A percentile compares a stretch with the other conserved stretches of the same genome.
Evolutionary conservation across 768 basidiomycete species (phyloP).

Genomic region (Auricularia sp.): DNA sequence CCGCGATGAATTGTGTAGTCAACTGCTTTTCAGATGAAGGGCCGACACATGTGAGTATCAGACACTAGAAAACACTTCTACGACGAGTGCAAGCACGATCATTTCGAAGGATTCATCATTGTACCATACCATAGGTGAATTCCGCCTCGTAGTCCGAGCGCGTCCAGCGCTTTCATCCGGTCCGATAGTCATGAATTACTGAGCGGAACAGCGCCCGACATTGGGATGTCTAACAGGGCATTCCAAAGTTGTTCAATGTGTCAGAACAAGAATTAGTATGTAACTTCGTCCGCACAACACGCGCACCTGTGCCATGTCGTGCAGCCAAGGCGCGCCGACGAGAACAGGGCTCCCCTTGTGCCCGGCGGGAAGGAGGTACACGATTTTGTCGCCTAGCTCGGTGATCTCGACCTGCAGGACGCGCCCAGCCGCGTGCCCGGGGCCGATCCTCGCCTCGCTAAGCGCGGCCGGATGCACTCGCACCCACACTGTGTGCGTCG

Average conservation of each 20-base stretch:
- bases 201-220: conserved; percentile 55
- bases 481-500: conserved; percentile 53
- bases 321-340: conserved; percentile 20
- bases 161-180: conserved; percentile 64
- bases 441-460: conserved; percentile 41
- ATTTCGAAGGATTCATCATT: too few species aligned
- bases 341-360: conserved; percentile 67
- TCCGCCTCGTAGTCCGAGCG: conserved; percentile 31
- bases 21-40: too few species aligned
- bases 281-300: neutral
- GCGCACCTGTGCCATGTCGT: neutral
- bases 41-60: too few species aligned
- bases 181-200: conserved; percentile 57
- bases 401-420: conserved; percentile 42
- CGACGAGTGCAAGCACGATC: too few species aligned
- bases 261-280: too few species aligned
- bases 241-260: conserved; percentile 50
- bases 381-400: conserved; percentile 61
- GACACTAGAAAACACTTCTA: too few species aligned
- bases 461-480: conserved; percentile 69
- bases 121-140: too few species aligned
- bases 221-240: conserved; percentile 46
- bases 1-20: too few species aligned
- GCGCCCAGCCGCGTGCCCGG: conserved; percentile 35
- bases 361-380: conserved; percentile 84